Percentiles rank a stretch among this genome's conserved stretches.
Evolutionary conservation across 331 rosid genomes (phyloP).

Genomic region (Rhamnella rubrinervis): DNA sequence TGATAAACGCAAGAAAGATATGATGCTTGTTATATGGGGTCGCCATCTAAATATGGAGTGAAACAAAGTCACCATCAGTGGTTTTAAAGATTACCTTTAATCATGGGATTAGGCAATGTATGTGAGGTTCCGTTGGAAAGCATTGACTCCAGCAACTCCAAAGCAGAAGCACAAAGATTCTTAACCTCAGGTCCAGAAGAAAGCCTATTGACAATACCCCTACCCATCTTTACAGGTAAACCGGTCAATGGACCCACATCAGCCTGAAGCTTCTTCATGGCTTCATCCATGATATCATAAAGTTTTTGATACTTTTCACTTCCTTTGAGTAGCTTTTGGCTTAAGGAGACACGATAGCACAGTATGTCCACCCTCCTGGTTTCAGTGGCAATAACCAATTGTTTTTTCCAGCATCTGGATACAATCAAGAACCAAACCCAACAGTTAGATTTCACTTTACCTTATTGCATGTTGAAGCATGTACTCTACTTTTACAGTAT

Average conservation of each 20-base stretch:
- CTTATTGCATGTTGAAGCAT: background rate
- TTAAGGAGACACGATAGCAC: constrained; percentile 81
- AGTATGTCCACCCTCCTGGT: constrained; percentile 92
- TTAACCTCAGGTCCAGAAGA: constrained; percentile 96
- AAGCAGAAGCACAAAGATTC: constrained; percentile 73
- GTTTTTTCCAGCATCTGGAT: constrained; percentile 84
- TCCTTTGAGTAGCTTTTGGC: constrained; percentile 80
- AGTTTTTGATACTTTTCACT: constrained; percentile 57
- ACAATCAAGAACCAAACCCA: constrained; percentile 20
- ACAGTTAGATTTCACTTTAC: constrained; percentile 18
- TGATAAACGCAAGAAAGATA: background rate
- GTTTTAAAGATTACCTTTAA: constrained; percentile 48
- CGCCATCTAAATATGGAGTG: background rate
- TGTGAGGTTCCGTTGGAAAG: constrained; percentile 36
- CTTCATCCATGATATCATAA: constrained; percentile 63
- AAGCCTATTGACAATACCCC: constrained; percentile 98
- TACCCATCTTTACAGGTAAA: constrained; percentile 79
- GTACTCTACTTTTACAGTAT: too few relatives aligned
- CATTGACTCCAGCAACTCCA: constrained; percentile 67
- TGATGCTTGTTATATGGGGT: background rate
- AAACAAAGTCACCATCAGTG: background rate
- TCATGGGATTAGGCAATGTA: constrained; percentile 25
- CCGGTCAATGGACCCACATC: constrained; percentile 87
- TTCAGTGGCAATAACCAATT: constrained; percentile 69
- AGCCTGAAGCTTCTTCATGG: constrained; percentile 77